Conservation (phyloP, 2,329 filamentous ascomycete genomes). For the Xylariomycetidae sp. region DNA sequence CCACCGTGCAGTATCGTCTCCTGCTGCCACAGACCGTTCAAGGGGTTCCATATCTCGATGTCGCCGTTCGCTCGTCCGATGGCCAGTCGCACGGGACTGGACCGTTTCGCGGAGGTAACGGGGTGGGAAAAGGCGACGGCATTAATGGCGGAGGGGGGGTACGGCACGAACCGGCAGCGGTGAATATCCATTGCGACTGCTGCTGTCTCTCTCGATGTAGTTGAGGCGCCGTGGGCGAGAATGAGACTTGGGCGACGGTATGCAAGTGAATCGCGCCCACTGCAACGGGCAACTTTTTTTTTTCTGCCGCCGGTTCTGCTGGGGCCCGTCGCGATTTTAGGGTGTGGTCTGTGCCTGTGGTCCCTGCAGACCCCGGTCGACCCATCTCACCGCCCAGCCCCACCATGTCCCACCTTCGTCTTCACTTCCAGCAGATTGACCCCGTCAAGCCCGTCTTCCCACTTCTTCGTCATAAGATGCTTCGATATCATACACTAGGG, state of each 20-base stretch:
- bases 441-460: too few species aligned
- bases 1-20: slow-evolving; percentile 81
- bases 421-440: too few species aligned
- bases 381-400: too few species aligned
- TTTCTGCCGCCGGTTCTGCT: too few species aligned
- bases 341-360: too few species aligned
- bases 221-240: background rate
- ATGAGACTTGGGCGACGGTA: background rate
- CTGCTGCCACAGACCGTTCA: slow-evolving; percentile 78
- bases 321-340: too few species aligned
- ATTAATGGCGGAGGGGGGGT: slow-evolving; percentile 87
- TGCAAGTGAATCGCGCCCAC: too few species aligned
- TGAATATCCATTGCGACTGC: slow-evolving; percentile 78
- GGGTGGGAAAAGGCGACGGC: slow-evolving; percentile 88
- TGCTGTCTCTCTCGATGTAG: background rate
- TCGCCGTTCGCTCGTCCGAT: slow-evolving; percentile 91
- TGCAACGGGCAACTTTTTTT: too few species aligned
- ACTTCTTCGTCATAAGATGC: too few species aligned
- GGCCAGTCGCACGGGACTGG: slow-evolving; percentile 67
- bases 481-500: too few species aligned
- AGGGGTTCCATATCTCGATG: slow-evolving; percentile 96
- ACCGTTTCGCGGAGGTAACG: slow-evolving; percentile 40
- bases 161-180: slow-evolving; percentile 92
- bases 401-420: too few species aligned
- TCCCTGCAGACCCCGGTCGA: too few species aligned